Percentiles rank a stretch among this genome's conserved stretches.
These are phyloP conservation scores for Geotrichum australiense DNA, from an alignment of 1,139 yeast species.

Conservation along the genomic window DNA sequence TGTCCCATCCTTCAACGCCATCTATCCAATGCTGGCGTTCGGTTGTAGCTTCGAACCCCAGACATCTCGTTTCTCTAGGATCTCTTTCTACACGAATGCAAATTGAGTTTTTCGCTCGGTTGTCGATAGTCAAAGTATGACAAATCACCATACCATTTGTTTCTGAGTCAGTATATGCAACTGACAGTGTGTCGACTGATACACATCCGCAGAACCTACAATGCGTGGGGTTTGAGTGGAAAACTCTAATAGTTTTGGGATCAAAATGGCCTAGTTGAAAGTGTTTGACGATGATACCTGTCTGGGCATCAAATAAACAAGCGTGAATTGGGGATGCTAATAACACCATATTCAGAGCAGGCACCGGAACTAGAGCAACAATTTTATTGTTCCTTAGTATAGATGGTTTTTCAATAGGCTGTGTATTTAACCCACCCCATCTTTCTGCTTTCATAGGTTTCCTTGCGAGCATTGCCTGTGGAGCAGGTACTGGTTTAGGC, in stretches of 20 bases:
- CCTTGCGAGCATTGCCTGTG: constrained; percentile 15
- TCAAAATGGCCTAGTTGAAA: constrained; percentile 58
- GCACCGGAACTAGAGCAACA: constrained; percentile 25
- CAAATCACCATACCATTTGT: constrained; percentile 49
- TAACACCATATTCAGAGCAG: constrained; percentile 29
- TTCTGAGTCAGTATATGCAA: constrained; percentile 60
- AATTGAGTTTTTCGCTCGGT: constrained; percentile 68
- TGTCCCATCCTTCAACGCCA: constrained; percentile 66
- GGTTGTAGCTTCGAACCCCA: constrained; percentile 68
- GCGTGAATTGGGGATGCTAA: constrained; percentile 26
- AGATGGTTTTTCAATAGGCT: constrained; percentile 4
- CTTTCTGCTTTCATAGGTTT: constrained; percentile 11
- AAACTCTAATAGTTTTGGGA: constrained; percentile 53
- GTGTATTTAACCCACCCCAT: constrained; percentile 1
- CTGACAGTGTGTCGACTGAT: constrained; percentile 62
- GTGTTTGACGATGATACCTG: constrained; percentile 55
- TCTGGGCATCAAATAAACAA: constrained; percentile 60
- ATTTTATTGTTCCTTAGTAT: constrained; percentile 19
- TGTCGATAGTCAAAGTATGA: constrained; percentile 68
- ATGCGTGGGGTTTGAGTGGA: constrained; percentile 79
- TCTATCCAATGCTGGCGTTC: constrained; percentile 66
- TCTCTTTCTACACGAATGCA: constrained; percentile 88
- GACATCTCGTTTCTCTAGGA: constrained; percentile 81
- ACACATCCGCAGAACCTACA: constrained; percentile 89
- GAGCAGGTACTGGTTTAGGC: constrained; percentile 15